These are phyloP conservation scores for Boletus speciosus DNA, from an alignment of 768 basidiomycete genomes.

Conservation along the genomic window DNA sequence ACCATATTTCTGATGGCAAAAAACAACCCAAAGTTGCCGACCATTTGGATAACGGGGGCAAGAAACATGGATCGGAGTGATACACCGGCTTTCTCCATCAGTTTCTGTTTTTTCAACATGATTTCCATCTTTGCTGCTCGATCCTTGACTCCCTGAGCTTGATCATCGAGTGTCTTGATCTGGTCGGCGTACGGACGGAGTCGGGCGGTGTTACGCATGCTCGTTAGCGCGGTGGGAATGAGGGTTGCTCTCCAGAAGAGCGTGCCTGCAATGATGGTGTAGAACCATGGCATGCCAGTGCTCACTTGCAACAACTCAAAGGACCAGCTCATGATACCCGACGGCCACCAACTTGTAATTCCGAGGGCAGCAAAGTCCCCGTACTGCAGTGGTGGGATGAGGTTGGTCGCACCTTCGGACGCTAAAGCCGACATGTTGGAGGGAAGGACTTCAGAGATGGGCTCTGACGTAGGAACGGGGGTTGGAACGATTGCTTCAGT, in stretches of 20 bases:
- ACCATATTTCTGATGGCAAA: constrained; percentile 74
- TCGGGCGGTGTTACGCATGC: constrained; percentile 51
- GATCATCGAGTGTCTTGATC: constrained; percentile 51
- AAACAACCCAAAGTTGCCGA: constrained; percentile 79
- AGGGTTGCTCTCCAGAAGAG: constrained; percentile 57
- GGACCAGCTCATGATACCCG: constrained; percentile 58
- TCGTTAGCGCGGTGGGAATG: constrained; percentile 57
- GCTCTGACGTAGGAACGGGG: constrained; percentile 1
- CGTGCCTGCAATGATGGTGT: constrained; percentile 69
- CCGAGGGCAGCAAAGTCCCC: constrained; percentile 73
- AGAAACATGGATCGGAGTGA: constrained; percentile 53
- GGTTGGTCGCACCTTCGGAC: constrained; percentile 20
- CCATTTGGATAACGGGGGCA: constrained; percentile 64
- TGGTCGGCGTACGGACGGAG: constrained; percentile 39
- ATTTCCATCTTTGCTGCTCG: constrained; percentile 39
- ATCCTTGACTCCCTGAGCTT: constrained; percentile 36
- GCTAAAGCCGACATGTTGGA: constrained; percentile 2
- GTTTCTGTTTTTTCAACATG: constrained; percentile 42
- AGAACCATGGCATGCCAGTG: constrained; percentile 78
- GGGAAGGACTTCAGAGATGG: constrained; percentile 6
- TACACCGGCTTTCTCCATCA: constrained; percentile 66
- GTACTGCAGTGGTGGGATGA: constrained; percentile 54
- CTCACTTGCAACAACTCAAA: constrained; percentile 68
- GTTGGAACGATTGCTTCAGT: not conserved
- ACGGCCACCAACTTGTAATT: constrained; percentile 62